These are phyloP conservation scores for Simmondsia chinensis DNA, from an alignment of 148 eudicot genomes.

Conservation along the genomic window DNA sequence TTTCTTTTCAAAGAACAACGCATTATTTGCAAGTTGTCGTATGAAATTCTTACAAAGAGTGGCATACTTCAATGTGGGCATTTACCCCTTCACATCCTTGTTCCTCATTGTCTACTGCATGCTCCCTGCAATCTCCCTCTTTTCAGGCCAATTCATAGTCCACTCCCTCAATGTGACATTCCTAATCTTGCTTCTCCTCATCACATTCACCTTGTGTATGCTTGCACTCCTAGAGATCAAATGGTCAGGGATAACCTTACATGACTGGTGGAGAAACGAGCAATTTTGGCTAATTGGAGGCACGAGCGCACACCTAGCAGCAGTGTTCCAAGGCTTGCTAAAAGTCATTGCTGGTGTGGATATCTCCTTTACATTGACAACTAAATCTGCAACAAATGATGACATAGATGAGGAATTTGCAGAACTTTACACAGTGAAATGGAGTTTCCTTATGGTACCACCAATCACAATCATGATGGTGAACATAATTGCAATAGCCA, in stretches of 20 bases:
- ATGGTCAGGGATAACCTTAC: not conserved
- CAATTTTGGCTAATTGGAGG: no score
- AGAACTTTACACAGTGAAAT: not conserved
- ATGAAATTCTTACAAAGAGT: not conserved
- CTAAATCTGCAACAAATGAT: not conserved
- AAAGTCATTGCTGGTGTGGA: not conserved
- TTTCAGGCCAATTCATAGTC: no score
- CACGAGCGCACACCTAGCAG: not conserved
- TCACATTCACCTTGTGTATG: not conserved
- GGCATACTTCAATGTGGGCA: no score
- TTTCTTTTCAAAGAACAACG: no score
- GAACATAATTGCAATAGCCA: not conserved
- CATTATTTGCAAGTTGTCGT: not conserved
- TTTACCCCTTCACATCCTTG: not conserved
- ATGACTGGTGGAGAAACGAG: not conserved
- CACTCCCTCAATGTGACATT: not conserved
- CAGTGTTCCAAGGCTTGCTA: not conserved
- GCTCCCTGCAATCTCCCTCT: not conserved
- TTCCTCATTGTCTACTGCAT: not conserved
- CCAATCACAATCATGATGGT: not conserved
- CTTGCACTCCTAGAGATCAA: not conserved
- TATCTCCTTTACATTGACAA: not conserved
- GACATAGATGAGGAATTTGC: not conserved
- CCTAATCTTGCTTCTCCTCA: not conserved
- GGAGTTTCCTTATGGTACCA: not conserved